Percentiles rank a stretch among this genome's conserved stretches.
Evolutionary conservation across 345 rosid species (phyloP).

Genomic region (Salix exigua): DNA sequence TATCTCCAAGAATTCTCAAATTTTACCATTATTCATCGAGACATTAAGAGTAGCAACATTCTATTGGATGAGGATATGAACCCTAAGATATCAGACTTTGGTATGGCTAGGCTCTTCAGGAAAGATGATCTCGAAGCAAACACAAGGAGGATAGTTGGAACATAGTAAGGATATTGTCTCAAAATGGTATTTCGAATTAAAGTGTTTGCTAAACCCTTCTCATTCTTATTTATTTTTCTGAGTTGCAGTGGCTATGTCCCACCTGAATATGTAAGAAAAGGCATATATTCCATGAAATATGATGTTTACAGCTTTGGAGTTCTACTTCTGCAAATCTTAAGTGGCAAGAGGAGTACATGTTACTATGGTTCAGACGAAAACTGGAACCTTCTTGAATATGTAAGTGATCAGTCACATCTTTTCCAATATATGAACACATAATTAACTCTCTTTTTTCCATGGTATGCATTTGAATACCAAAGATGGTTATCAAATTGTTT

Average conservation of each 20-base stretch:
- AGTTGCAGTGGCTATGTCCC: conserved; percentile 44
- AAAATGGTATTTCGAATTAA: no score
- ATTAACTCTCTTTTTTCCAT: no score
- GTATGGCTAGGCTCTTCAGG: conserved; percentile 36
- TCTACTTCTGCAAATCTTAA: conserved; percentile 44
- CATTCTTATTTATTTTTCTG: neutral
- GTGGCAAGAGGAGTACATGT: conserved; percentile 35
- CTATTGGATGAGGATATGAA: conserved; percentile 37
- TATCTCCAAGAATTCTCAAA: conserved; percentile 53
- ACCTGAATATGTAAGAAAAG: conserved; percentile 46
- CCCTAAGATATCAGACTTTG: conserved; percentile 47
- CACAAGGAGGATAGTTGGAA: conserved; percentile 38
- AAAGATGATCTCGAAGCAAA: conserved; percentile 39
- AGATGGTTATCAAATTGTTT: neutral
- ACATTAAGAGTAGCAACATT: conserved; percentile 40
- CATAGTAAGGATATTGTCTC: conserved; percentile 28
- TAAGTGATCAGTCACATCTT: neutral
- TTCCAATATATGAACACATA: conserved; percentile 7
- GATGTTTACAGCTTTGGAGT: conserved; percentile 57
- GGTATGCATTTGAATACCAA: neutral
- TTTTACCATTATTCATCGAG: conserved; percentile 43
- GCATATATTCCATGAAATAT: conserved; percentile 44
- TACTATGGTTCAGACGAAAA: conserved; percentile 21
- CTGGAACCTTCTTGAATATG: conserved; percentile 11
- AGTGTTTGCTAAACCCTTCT: neutral